A percentile compares a stretch with the other conserved stretches of the same genome.
phyloP scores from a whole-genome alignment of 2,329 filamentous ascomycete species.

The Phialophora verrucosa region DNA sequence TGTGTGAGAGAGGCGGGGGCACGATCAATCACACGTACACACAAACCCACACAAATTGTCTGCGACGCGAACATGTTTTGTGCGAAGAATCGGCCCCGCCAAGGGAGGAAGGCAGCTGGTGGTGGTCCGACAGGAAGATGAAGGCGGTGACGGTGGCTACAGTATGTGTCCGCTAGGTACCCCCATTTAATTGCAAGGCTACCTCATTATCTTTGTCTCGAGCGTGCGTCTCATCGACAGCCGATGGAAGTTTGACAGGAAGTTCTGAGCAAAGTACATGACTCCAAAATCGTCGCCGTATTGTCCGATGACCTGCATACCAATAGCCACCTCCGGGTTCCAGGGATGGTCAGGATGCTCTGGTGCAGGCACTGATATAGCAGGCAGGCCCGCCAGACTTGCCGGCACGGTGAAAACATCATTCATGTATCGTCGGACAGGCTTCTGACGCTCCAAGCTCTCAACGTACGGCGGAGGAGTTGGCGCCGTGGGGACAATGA shows the following conservation, averaged over 20 bases:
- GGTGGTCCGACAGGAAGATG: background rate
- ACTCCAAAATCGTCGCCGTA: slow-evolving; percentile 50
- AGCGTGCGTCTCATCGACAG: slow-evolving; percentile 7
- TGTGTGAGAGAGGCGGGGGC: too few relatives aligned
- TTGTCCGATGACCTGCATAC: slow-evolving; percentile 56
- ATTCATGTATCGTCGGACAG: slow-evolving; percentile 83
- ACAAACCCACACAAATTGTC: too few relatives aligned
- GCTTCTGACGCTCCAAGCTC: slow-evolving; percentile 54
- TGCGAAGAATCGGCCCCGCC: too few relatives aligned
- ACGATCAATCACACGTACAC: too few relatives aligned
- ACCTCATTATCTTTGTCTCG: slow-evolving; percentile 11
- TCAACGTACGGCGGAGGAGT: slow-evolving; percentile 71
- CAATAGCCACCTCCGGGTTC: slow-evolving; percentile 41
- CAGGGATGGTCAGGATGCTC: slow-evolving; percentile 32
- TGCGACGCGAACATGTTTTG: too few relatives aligned
- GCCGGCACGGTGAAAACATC: slow-evolving; percentile 96
- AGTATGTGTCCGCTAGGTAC: background rate
- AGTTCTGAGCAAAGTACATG: slow-evolving; percentile 34
- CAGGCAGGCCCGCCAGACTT: slow-evolving; percentile 87
- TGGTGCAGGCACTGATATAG: slow-evolving; percentile 77
- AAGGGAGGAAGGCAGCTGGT: too few relatives aligned
- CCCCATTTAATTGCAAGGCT: background rate
- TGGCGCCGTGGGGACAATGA: slow-evolving; percentile 86
- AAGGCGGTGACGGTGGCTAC: background rate
- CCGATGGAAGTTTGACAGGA: slow-evolving; percentile 28